Conservation (phyloP, 1,284 basidiomycete species). For the Cryptococcus sp. region DNA sequence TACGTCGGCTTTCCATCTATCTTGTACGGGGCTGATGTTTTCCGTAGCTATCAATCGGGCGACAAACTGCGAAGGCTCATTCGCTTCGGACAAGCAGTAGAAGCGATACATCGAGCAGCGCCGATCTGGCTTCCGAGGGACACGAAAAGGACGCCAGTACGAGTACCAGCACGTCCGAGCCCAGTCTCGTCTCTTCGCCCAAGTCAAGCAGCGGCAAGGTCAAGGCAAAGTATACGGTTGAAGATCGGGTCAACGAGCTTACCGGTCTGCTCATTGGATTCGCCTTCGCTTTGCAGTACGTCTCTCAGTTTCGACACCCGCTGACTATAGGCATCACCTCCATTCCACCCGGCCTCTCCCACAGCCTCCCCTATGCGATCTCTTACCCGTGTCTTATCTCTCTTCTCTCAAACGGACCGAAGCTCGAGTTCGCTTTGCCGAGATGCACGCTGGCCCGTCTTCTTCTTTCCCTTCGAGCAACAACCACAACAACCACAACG, state of each 20-base stretch:
- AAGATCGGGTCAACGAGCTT: conserved; percentile 33
- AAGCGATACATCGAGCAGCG: not conserved
- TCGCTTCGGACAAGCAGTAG: not conserved
- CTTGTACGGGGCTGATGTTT: too few relatives aligned
- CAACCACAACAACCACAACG: not conserved
- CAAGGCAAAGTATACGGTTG: not conserved
- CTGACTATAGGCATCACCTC: conserved; percentile 36
- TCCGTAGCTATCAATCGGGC: conserved; percentile 6
- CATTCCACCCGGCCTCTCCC: conserved; percentile 38
- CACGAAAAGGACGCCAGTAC: not conserved
- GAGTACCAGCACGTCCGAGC: not conserved
- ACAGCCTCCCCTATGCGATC: conserved; percentile 40
- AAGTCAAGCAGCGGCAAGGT: not conserved
- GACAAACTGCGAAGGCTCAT: not conserved
- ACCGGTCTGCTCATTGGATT: conserved; percentile 40
- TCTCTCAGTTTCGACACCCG: not conserved
- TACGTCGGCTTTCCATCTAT: conserved; percentile 18
- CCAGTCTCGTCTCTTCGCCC: not conserved
- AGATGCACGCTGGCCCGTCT: conserved; percentile 31
- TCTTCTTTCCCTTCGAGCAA: not conserved
- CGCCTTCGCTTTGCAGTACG: conserved; percentile 42
- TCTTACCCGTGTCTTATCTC: conserved; percentile 38
- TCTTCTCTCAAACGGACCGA: conserved; percentile 42
- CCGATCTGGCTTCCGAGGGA: not conserved
- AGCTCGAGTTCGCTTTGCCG: conserved; percentile 41